Evolutionary conservation across 2,329 filamentous ascomycete genomes (phyloP), one percentile per base, ranked within the genome.

Genomic region (Fusarium equiseti): DNA sequence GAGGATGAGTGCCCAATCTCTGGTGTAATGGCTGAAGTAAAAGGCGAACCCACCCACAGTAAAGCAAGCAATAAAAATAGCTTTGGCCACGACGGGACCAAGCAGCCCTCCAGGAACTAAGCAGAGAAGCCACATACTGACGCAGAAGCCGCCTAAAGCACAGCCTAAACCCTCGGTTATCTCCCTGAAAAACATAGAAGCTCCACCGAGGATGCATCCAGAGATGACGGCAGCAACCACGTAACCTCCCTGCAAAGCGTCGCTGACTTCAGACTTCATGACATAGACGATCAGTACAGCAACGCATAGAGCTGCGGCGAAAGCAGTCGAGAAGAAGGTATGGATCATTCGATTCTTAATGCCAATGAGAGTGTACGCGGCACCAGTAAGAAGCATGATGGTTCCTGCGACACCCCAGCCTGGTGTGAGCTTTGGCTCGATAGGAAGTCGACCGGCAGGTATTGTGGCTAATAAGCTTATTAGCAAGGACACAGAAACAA

Each of bases 111-210:
- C 95, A 0, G 90, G 85, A 59, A 89, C 90, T 45, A 98, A 81
- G 26, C 90, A 91, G 48, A 98, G 85, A 54, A 98, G 85, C 95
- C 95, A 98, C 94, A 97, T 97, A 77, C 90, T 90, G 10, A 96
- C 77, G 70, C 90, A 94, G 78, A 96, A 97, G 1, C 94, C 94
- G 27, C 94, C 94, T 0, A 97, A 84, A n/a, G 95, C 83, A 77
- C 93, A 97, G 4, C 92, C 93, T n/a, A 97, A 83, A 9, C 88
- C 86, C 59, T 94, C 91, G 1, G 93, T 94, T 46, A 97, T 85
- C 74, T 98, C 94, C 60, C 89, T 88, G 81, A 98, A 97, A 13
- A 97, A 85, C 11, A 94, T 85, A 1, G 94, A 89, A 5, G 91
- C 82, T 15, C 85, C 92, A 18, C 95, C 95, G 22, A 97, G 86